Conservation (phyloP, 2,329 filamentous ascomycete species). For the Verticillium nonalfalfae region DNA sequence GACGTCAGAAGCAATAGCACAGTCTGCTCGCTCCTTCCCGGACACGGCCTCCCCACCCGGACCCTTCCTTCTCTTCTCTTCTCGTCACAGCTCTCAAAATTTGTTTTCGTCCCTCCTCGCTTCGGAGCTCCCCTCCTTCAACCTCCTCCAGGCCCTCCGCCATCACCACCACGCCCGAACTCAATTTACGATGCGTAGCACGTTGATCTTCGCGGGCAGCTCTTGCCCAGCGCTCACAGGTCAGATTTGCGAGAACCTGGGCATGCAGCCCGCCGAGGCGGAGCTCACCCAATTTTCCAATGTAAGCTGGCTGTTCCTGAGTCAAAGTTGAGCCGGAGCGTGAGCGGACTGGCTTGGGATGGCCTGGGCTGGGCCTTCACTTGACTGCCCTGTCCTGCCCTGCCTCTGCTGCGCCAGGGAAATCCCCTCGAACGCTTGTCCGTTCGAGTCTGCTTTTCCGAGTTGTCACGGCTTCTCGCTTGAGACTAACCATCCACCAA, state of each 20-base stretch:
- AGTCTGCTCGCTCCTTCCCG: neutral
- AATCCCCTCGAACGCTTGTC: constrained; percentile 9
- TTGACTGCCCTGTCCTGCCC: constrained; percentile 5
- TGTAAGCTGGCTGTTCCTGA: constrained; percentile 34
- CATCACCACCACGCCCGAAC: constrained; percentile 12
- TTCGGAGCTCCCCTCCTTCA: neutral
- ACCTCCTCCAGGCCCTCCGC: constrained; percentile 8
- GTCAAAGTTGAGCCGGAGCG: neutral
- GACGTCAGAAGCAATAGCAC: neutral
- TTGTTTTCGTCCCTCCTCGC: neutral
- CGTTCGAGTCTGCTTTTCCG: constrained; percentile 3
- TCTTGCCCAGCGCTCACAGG: constrained; percentile 59
- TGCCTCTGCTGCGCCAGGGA: constrained; percentile 5
- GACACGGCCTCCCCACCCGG: neutral
- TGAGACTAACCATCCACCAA: constrained; percentile 25
- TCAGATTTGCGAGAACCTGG: constrained; percentile 63
- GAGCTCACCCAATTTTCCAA: constrained; percentile 67
- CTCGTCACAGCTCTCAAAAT: neutral
- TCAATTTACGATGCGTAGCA: constrained; percentile 50
- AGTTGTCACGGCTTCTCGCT: constrained; percentile 14
- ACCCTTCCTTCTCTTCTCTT: constrained; percentile 1
- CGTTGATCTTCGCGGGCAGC: constrained; percentile 61
- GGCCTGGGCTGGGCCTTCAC: too few relatives aligned
- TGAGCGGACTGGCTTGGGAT: neutral
- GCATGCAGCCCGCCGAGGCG: constrained; percentile 57